phyloP scores from a whole-genome alignment of 129 eudicot species.

The Escallonia herrerae region DNA sequence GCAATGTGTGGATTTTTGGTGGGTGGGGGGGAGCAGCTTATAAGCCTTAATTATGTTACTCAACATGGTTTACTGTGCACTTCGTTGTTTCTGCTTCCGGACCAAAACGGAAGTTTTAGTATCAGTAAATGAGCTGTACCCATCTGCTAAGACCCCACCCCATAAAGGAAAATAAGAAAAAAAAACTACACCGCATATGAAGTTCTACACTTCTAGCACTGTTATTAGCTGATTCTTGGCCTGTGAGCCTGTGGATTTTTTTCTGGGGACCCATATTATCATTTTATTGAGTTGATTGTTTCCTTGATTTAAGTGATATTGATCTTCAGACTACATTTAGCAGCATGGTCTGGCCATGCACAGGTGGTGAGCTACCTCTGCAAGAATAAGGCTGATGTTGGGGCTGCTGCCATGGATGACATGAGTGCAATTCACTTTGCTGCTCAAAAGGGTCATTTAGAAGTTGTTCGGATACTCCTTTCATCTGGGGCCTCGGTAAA shows the following conservation, averaged over 20 bases:
- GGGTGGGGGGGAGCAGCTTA: no score
- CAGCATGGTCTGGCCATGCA: constrained; percentile 94
- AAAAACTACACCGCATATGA: no score
- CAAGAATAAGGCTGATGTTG: constrained; percentile 82
- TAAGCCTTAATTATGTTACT: no score
- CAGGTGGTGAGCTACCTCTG: constrained; percentile 69
- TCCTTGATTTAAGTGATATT: constrained; percentile 39
- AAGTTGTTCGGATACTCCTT: constrained; percentile 61
- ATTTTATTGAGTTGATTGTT: constrained; percentile 10
- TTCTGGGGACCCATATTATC: not conserved
- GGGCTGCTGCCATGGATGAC: constrained; percentile 98
- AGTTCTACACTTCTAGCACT: no score
- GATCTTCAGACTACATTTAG: constrained; percentile 77
- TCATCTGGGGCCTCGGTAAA: constrained; percentile 70
- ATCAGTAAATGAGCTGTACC: no score
- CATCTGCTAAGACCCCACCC: no score
- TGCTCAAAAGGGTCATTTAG: constrained; percentile 90
- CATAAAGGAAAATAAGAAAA: no score
- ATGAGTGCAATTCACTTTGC: constrained; percentile 98
- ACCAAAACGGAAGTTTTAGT: no score
- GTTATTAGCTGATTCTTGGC: no score
- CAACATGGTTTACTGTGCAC: no score
- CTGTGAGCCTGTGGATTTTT: not conserved
- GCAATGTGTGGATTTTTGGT: no score
- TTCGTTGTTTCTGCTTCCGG: no score